Evolutionary conservation across 2,329 filamentous ascomycete genomes (phyloP), one percentile per base, ranked within the genome.

Genomic region (Coleophoma cylindrospora): DNA sequence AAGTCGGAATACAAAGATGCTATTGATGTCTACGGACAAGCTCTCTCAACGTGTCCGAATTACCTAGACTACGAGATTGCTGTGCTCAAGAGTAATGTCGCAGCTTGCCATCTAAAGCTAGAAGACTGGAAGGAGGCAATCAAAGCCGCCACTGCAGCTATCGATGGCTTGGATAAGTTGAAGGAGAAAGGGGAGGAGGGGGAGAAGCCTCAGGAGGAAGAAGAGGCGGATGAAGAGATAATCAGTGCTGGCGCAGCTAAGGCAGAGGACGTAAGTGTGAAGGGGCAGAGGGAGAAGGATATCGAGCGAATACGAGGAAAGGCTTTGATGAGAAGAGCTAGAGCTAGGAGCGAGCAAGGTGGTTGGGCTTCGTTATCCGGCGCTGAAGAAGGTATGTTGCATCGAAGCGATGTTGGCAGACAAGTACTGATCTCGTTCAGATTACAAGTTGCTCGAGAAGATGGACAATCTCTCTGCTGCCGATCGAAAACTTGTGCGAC

Each of bases 41-140:
- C 94, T 19, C 75, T 95, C 3, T 76, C 82, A 12, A 79, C 84
- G 8, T 91, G 89, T 61, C 92, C 92, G 2, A 84, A 82, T 56
- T 95, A 95, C 65, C 80, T 95, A 22, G 84, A 92, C 65, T 96
- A 89, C 70, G 90, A 96, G 59, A 76, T 92, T 54, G 90, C 91
- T 22, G 89, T 97, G 10, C 75, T 97, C 6, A 83, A 86, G 52
- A 91, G 87, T 65, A 97, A 97, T 71, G 86, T 96, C 57, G 81
- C 92, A 2, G 92, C 91, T 10, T 96, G 91, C 64, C 83, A 96
- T 61, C 68, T 97, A 49, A 95, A 95, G 66, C 74, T 95, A 3
- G 76, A 84, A 53, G 85, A 92, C 54, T 96, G 91, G 89, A 90
- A 91, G 58, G 83, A 89, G 32, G 89, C 90, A 10, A 78, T 91